These are phyloP conservation scores for Grosmannia huntii DNA, from an alignment of 2,329 filamentous ascomycete species.

Conservation along the genomic window DNA sequence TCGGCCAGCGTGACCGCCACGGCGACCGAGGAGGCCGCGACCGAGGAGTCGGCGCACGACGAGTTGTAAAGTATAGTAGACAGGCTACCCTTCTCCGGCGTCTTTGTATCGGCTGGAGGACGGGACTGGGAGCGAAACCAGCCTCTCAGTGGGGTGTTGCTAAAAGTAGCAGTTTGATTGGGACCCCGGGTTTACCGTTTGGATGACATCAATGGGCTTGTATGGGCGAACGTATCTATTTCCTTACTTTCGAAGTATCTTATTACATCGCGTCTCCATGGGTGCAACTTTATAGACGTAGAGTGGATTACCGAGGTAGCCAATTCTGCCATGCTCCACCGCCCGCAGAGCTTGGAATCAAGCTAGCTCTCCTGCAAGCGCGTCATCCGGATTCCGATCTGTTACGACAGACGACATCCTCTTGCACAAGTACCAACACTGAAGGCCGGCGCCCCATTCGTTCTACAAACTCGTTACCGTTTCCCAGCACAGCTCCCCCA, in stretches of 20 bases:
- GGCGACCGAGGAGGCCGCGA: slow-evolving; percentile 24
- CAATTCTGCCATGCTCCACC: slow-evolving; percentile 2
- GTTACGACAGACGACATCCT: background rate
- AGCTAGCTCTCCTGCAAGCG: background rate
- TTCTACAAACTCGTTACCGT: too few relatives aligned
- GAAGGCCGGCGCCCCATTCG: too few relatives aligned
- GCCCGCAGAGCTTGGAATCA: background rate
- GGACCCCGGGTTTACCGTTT: background rate
- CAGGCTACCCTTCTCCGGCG: background rate
- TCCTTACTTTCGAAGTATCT: too few relatives aligned
- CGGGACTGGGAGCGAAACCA: background rate
- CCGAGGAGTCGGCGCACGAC: slow-evolving; percentile 47
- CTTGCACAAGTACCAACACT: too few relatives aligned
- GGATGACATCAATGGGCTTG: background rate
- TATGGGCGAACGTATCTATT: background rate
- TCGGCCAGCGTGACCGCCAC: slow-evolving; percentile 1
- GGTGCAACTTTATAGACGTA: too few relatives aligned
- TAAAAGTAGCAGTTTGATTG: background rate
- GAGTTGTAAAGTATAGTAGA: slow-evolving; percentile 49
- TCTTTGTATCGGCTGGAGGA: too few relatives aligned
- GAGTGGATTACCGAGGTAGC: background rate
- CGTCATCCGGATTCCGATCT: background rate
- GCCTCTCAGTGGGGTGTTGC: background rate
- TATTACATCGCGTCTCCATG: background rate
- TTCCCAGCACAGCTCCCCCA: slow-evolving; percentile 12